Base-by-base conservation (phyloP, 768 basidiomycete species). In the Tulasnella sp. region DNA sequence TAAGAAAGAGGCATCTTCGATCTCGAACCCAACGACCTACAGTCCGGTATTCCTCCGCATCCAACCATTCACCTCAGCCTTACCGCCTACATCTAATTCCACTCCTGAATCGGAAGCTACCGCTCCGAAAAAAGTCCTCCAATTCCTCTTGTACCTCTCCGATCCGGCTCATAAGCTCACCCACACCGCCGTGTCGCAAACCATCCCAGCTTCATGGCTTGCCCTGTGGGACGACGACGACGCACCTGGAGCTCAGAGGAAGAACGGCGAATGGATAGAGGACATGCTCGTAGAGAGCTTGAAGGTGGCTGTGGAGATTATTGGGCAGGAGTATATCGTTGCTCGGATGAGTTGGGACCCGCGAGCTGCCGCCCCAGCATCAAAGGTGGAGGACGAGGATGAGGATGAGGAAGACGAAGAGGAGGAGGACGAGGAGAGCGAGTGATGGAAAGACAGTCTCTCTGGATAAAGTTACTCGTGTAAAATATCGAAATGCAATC, bases 11-110 rank as follows among this genome's bases (percentile, higher is more conserved):
- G 22, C 73, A 39, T 74, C 34, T 80, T 85, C 39, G 19, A 29
- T 59, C 11, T 37, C 71, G 71, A 85, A 86, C 73, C 90, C 90
- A 6, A 90, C 89, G 7, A 91, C 92, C 5, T 92, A 92, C 76
- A 91, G 95, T 39, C 89, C 94, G 71, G 87, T 99, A 66, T 98
- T 93, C 80, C 86, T 99, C 66, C 95, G 96, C 75, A 84, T 99
- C 19, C 95, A 98, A 78, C 94, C 97, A 2, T 91, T 89, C 80
- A 84, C 79, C 83, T 69, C 82, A 84, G 62, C 83, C 84, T 71
- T 79, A 75, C 66, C 72, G 77, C 4, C 75, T 3, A 68, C 79
- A 19, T 71, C 76, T 32, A 76, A 77, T 62, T 74, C 78, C 3
- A 59, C 75, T 9, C 72, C 26, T 26, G 52, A 59, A 0, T 29